phyloP scores from a whole-genome alignment of 495 filamentous ascomycete genomes.

The Lasiosphaeria miniovina region DNA sequence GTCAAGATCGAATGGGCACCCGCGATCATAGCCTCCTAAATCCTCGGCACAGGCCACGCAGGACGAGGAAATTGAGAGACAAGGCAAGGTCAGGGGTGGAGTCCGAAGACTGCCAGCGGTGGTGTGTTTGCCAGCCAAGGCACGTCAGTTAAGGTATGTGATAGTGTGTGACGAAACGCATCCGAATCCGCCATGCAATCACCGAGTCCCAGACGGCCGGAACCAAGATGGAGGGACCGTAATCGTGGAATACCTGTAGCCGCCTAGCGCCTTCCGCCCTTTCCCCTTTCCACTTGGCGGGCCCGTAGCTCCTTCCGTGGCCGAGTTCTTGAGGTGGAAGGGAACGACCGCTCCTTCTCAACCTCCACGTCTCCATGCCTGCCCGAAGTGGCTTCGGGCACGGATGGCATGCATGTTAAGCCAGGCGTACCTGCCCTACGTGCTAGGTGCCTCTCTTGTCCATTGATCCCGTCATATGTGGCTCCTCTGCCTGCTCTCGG shows the following conservation, averaged over 20 bases:
- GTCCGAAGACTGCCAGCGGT: neutral
- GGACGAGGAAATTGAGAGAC: too few relatives aligned
- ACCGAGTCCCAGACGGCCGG: conserved; percentile 7
- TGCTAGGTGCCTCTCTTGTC: too few relatives aligned
- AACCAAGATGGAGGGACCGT: conserved; percentile 11
- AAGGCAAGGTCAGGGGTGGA: too few relatives aligned
- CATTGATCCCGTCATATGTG: too few relatives aligned
- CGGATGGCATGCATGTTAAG: too few relatives aligned
- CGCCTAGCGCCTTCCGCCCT: neutral
- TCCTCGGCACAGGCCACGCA: too few relatives aligned
- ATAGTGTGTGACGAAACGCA: conserved; percentile 7
- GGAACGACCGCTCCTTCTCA: neutral
- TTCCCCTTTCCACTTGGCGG: neutral
- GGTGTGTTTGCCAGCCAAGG: neutral
- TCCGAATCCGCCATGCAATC: conserved; percentile 7
- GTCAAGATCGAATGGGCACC: too few relatives aligned
- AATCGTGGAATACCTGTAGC: neutral
- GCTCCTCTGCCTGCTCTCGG: too few relatives aligned
- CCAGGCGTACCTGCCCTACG: too few relatives aligned
- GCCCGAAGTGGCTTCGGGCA: too few relatives aligned
- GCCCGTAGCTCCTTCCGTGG: conserved; percentile 1
- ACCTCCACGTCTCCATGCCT: too few relatives aligned
- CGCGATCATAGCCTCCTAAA: too few relatives aligned
- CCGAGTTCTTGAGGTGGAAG: neutral
- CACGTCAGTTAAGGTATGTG: neutral